A percentile compares a stretch with the other conserved stretches of the same genome.
Evolutionary conservation across 768 basidiomycete genomes (phyloP).

Genomic region (Udeniomyces megalosporus): DNA sequence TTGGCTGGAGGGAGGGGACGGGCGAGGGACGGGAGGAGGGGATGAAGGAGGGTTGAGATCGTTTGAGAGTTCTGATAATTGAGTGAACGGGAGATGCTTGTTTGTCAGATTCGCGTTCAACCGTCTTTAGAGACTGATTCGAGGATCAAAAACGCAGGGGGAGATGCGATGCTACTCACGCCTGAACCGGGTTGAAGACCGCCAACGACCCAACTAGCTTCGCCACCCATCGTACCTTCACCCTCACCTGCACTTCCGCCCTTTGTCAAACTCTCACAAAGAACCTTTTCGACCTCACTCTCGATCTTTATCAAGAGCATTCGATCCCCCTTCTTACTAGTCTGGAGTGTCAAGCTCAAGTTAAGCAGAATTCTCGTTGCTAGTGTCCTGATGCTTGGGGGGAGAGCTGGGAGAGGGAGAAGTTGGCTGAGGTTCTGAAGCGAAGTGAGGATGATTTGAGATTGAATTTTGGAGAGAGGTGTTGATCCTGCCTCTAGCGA

Average conservation of each 20-base stretch:
- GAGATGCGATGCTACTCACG: background rate
- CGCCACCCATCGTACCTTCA: background rate
- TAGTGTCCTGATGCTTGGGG: background rate
- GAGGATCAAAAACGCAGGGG: background rate
- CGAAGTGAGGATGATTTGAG: background rate
- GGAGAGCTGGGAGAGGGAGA: slow-evolving; percentile 2
- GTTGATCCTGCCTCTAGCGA: background rate
- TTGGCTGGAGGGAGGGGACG: slow-evolving; percentile 51
- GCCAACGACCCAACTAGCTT: slow-evolving; percentile 11
- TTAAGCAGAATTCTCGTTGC: slow-evolving; percentile 6
- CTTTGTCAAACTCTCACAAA: background rate
- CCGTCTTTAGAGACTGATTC: too few species aligned
- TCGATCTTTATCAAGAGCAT: background rate
- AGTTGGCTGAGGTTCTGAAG: background rate
- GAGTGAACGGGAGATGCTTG: background rate
- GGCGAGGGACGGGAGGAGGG: slow-evolving; percentile 59
- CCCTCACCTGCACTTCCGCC: background rate
- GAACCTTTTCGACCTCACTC: background rate
- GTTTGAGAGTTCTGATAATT: slow-evolving; percentile 32
- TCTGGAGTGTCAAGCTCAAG: background rate
- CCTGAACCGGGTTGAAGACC: background rate
- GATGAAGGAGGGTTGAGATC: slow-evolving; percentile 44
- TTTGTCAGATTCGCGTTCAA: too few species aligned
- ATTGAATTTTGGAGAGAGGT: background rate
- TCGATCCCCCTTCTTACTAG: background rate